Conservation (phyloP, 495 filamentous ascomycete genomes). For the Astrocystis sublimbata region DNA sequence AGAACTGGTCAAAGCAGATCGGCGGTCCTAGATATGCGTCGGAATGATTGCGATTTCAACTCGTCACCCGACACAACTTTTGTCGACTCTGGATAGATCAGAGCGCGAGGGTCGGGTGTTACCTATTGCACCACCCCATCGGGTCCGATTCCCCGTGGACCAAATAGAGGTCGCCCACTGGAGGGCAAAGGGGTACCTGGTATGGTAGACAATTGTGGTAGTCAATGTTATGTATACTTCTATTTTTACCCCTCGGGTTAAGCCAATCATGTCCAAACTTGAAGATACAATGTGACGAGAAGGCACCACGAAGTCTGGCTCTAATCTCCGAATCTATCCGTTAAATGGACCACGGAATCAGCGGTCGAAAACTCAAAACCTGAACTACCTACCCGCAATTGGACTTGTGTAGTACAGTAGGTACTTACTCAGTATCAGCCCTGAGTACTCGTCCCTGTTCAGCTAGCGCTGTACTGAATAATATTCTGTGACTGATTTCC, state of each 20-base stretch:
- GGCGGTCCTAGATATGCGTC: background rate
- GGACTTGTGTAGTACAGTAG: too few relatives aligned
- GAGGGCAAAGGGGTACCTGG: background rate
- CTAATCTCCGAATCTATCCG: background rate
- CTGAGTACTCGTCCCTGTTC: too few relatives aligned
- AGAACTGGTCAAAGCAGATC: background rate
- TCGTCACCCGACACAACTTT: slow-evolving; percentile 11
- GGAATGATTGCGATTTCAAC: slow-evolving; percentile 23
- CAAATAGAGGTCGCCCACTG: background rate
- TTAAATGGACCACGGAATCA: too few relatives aligned
- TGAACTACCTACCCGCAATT: too few relatives aligned
- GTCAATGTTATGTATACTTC: slow-evolving; percentile 1
- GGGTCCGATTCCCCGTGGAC: slow-evolving; percentile 1
- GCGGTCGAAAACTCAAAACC: too few relatives aligned
- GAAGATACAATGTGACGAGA: background rate
- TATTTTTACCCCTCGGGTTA: background rate
- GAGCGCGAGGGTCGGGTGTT: slow-evolving; percentile 1
- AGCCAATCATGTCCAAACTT: background rate
- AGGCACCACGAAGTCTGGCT: background rate
- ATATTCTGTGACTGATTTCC: too few relatives aligned
- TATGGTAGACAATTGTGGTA: slow-evolving; percentile 14
- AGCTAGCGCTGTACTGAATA: too few relatives aligned
- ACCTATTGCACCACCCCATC: slow-evolving; percentile 20
- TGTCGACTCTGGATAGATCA: slow-evolving; percentile 26
- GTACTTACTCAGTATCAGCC: too few relatives aligned